phyloP scores from a whole-genome alignment of 169 alveolate genomes.

The Plasmodium vivax region DNA sequence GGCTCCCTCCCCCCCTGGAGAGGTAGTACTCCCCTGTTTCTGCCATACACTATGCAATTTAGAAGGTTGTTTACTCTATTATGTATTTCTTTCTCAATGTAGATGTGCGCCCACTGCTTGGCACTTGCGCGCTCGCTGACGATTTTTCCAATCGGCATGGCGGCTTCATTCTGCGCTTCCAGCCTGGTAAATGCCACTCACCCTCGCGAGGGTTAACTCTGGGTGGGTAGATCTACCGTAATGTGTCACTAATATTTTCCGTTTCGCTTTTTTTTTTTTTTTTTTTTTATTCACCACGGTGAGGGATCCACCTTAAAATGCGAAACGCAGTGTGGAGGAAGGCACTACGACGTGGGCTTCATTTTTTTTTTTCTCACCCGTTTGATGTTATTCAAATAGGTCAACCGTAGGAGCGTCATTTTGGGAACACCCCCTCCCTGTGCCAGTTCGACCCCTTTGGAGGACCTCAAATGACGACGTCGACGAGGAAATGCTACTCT shows the following conservation, averaged over 20 bases:
- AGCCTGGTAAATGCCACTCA: not conserved
- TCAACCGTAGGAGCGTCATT: not conserved
- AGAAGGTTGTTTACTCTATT: constrained; percentile 23
- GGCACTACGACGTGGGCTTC: not conserved
- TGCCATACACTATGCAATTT: constrained; percentile 35
- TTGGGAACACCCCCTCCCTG: not conserved
- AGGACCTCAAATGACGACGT: not conserved
- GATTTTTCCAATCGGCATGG: not conserved
- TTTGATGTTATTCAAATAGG: not conserved
- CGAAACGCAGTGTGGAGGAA: not conserved
- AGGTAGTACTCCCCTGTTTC: not conserved
- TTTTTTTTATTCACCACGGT: not conserved
- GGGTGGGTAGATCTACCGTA: not conserved
- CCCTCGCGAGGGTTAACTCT: not conserved
- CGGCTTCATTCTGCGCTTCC: not conserved
- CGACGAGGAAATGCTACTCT: not conserved
- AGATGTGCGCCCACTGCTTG: not conserved
- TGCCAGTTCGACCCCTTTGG: not conserved
- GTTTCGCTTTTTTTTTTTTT: not conserved
- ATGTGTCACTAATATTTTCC: not conserved
- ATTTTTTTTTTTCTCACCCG: not conserved
- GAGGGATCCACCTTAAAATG: not conserved
- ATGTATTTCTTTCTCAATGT: constrained; percentile 62
- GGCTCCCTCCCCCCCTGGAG: not conserved
- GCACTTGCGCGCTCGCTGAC: not conserved